Base-by-base conservation (phyloP, 345 rosid species). In the Populus pruinosa region DNA sequence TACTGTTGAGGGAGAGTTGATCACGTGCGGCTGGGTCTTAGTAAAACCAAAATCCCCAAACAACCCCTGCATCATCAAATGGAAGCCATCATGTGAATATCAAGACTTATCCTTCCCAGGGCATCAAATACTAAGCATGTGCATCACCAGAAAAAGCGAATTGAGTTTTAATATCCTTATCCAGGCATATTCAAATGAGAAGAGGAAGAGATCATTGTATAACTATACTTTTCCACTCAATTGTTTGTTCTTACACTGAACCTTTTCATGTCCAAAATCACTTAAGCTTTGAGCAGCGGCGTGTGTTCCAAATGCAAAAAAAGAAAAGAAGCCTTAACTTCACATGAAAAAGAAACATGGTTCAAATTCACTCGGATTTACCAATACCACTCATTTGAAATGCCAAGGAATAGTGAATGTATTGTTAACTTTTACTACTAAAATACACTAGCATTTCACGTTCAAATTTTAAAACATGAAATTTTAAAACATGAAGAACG, bases 21-120 rank as follows among this genome's bases (percentile, higher is more conserved):
- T 62, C 76, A 39, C 41, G 71, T 69, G 74, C 50, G 56, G 81
- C 78, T 77, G 77, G 79, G 82, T 67, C 80, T 78, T 20, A 83
- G 86, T 10, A 78, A 93, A 91, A 41, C 98, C 96, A 0, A 89
- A 85, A 69, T 87, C 80, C 74, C 85, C 73, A 72, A 88, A 87
- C 82, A 91, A 80, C 31, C 94, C 97, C 98, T 91, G 91, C 59
- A 75, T 38, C 70, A 70, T 44, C 77, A 36, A 78, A 63, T 74
- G 17, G 9, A 67, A 56, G 12, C 63, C 29, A 18, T 21, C 17
- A 81, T 69, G 59, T 21, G 38, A 68, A 67, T 20, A 43, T 69
- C 64, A 59, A 23, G 16, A 4, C 33, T 61, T 61, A 31, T 55
- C 73, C 50, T 16, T 11, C n/a, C 29, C 29, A 21, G 17, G 12